Evolutionary conservation across 192 early-diverging fungal genomes (phyloP).

Genomic region (Coemansia sp.): DNA sequence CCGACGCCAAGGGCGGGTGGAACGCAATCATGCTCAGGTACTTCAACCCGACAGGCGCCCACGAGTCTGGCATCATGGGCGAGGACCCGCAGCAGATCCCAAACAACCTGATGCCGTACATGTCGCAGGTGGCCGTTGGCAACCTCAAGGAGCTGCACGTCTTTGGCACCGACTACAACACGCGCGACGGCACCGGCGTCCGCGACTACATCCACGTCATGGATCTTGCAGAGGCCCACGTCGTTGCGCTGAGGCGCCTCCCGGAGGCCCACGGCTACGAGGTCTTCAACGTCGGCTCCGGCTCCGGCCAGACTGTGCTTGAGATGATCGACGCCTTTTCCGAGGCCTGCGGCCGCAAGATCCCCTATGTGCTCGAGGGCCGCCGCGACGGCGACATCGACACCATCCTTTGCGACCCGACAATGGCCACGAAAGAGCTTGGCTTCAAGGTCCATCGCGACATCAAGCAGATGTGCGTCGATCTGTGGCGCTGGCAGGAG

Average conservation of each 20-base stretch:
- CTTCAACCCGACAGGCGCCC: constrained; percentile 95
- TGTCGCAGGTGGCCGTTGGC: constrained; percentile 84
- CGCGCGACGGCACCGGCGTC: constrained; percentile 88
- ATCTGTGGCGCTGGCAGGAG: constrained; percentile 73
- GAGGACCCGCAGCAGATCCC: constrained; percentile 86
- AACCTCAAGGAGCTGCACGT: constrained; percentile 79
- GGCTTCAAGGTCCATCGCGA: constrained; percentile 61
- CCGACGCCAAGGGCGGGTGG: constrained; percentile 61
- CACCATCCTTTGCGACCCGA: constrained; percentile 77
- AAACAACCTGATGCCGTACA: constrained; percentile 88
- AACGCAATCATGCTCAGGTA: constrained; percentile 75
- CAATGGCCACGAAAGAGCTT: constrained; percentile 61
- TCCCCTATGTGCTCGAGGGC: constrained; percentile 66
- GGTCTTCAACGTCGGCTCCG: constrained; percentile 90
- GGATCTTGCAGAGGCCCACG: constrained; percentile 88
- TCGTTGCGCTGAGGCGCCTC: constrained; percentile 79
- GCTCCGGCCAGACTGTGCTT: constrained; percentile 89
- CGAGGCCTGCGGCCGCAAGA: constrained; percentile 73
- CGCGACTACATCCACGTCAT: constrained; percentile 96
- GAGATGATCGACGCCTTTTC: constrained; percentile 87
- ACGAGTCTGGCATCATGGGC: constrained; percentile 86
- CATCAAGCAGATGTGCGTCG: constrained; percentile 66
- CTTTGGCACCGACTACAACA: constrained; percentile 93
- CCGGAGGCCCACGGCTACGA: constrained; percentile 55
- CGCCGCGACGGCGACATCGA: constrained; percentile 85